Percentiles rank a stretch among this genome's conserved stretches.
phyloP scores from a whole-genome alignment of 1,284 basidiomycete species.

The Cryptococcus sp. region DNA sequence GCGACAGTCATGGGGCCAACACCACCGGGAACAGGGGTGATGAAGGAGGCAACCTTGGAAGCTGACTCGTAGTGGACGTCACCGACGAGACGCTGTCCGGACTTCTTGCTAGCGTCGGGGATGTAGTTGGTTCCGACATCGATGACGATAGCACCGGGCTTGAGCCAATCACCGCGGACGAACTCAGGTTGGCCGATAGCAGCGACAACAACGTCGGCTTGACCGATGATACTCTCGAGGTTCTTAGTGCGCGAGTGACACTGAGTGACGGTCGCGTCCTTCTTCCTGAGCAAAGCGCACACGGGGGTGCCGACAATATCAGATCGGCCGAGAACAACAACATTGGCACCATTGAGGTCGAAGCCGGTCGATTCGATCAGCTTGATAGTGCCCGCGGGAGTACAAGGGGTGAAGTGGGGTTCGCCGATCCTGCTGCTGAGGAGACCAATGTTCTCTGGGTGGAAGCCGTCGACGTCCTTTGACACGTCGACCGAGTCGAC shows the following conservation, averaged over 20 bases:
- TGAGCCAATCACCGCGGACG: slow-evolving; percentile 92
- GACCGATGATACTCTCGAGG: slow-evolving; percentile 74
- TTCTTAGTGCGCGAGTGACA: slow-evolving; percentile 90
- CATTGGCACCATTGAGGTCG: slow-evolving; percentile 71
- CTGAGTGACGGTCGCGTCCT: slow-evolving; percentile 95
- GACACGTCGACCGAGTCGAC: slow-evolving; percentile 91
- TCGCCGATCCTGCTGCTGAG: slow-evolving; percentile 86
- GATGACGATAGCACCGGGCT: slow-evolving; percentile 89
- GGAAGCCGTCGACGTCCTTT: slow-evolving; percentile 99
- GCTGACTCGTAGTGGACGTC: slow-evolving; percentile 89
- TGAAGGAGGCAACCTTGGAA: slow-evolving; percentile 73
- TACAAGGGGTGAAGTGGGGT: slow-evolving; percentile 93
- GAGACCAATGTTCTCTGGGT: slow-evolving; percentile 98
- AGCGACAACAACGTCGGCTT: slow-evolving; percentile 88
- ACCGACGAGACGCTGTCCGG: slow-evolving; percentile 92
- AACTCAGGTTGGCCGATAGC: slow-evolving; percentile 92
- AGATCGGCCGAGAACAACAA: slow-evolving; percentile 92
- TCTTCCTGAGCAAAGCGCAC: slow-evolving; percentile 81
- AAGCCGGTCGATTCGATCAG: slow-evolving; percentile 84
- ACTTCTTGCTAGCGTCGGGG: slow-evolving; percentile 87
- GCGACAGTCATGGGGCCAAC: slow-evolving; percentile 99
- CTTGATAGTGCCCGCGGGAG: slow-evolving; percentile 87
- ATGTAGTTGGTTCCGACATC: slow-evolving; percentile 98
- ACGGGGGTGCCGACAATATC: slow-evolving; percentile 99
- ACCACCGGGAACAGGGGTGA: slow-evolving; percentile 97